Percentiles rank a stretch among this genome's conserved stretches.
Evolutionary conservation across 176 grass and related monocot species (phyloP).

Genomic region (Oropetium thomaeum): DNA sequence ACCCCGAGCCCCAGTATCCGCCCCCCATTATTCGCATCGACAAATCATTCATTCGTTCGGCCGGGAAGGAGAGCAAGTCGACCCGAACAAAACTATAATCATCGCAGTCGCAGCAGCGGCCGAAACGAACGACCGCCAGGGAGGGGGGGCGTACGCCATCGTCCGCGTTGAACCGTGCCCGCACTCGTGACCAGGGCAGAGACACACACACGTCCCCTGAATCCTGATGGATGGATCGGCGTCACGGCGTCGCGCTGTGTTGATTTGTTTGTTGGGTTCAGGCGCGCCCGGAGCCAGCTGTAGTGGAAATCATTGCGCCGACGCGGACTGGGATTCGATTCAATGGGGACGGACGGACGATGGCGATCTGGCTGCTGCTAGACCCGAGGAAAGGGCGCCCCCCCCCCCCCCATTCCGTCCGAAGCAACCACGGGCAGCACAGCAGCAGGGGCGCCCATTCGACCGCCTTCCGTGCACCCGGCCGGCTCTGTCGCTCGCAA

Average conservation of each 20-base stretch:
- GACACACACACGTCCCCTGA: too few relatives aligned
- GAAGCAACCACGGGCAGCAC: too few relatives aligned
- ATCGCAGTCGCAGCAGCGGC: too few relatives aligned
- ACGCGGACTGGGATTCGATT: constrained; percentile 16
- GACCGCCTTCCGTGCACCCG: too few relatives aligned
- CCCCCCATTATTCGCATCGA: neutral
- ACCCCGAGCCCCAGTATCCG: constrained; percentile 17
- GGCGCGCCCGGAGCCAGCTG: neutral
- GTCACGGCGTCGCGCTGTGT: constrained; percentile 24
- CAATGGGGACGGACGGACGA: neutral
- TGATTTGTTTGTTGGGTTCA: neutral
- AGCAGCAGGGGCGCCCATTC: neutral
- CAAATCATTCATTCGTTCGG: constrained; percentile 25
- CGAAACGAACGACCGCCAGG: too few relatives aligned
- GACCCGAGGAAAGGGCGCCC: too few relatives aligned
- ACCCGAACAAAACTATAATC: neutral
- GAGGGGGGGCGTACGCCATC: neutral
- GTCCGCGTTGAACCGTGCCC: too few relatives aligned
- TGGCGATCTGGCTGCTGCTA: neutral
- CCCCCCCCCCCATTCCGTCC: too few relatives aligned
- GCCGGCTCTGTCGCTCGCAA: neutral
- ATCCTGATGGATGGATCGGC: too few relatives aligned
- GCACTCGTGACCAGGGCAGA: too few relatives aligned
- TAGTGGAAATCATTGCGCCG: neutral
- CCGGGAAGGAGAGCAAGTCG: too few relatives aligned